These are phyloP conservation scores for Iberis pinnata DNA, from an alignment of 345 rosid species.

Conservation along the genomic window DNA sequence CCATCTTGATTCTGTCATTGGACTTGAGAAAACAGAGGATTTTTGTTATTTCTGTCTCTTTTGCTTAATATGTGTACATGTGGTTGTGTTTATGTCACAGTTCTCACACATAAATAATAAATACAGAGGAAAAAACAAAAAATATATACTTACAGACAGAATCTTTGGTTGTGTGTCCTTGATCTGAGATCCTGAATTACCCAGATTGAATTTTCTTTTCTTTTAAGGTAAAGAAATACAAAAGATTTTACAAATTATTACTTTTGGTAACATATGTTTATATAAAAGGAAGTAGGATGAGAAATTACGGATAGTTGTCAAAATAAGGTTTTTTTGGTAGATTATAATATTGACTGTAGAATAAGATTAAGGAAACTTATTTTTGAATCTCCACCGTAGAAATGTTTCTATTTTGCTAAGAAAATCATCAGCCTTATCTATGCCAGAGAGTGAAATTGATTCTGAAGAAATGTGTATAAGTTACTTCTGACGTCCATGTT, in stretches of 20 bases:
- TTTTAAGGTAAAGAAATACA: not conserved
- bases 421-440: too few relatives aligned
- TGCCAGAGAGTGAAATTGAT: too few relatives aligned
- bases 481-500: too few relatives aligned
- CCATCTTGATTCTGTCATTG: not conserved
- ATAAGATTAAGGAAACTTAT: constrained; percentile 3
- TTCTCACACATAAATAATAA: not conserved
- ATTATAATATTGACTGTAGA: not conserved
- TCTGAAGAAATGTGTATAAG: too few relatives aligned
- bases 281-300: constrained; percentile 11
- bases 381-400: too few relatives aligned
- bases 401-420: too few relatives aligned
- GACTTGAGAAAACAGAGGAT: not conserved
- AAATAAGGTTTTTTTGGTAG: not conserved
- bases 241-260: not conserved
- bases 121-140: not conserved
- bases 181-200: constrained; percentile 5
- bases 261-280: constrained; percentile 12
- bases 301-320: not conserved
- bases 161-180: not conserved
- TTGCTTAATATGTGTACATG: not conserved
- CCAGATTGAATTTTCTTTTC: not conserved
- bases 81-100: constrained; percentile 8
- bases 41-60: not conserved
- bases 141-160: not conserved